Evolutionary conservation across 495 filamentous ascomycete genomes (phyloP).

Genomic region (Xylaria bambusicola): DNA sequence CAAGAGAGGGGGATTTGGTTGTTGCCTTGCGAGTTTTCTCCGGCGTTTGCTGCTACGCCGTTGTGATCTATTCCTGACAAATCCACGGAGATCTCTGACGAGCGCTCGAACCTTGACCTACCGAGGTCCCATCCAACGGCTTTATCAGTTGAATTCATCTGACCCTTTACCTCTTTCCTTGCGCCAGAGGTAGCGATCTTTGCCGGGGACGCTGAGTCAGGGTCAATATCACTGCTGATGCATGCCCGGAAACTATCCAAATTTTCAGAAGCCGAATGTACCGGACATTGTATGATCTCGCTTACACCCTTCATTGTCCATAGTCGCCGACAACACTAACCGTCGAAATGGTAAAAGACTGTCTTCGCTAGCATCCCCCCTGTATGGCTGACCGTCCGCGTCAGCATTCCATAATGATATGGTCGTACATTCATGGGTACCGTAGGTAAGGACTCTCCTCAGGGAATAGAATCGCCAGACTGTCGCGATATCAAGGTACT

Average conservation of each 20-base stretch:
- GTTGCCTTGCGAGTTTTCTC: too few relatives aligned
- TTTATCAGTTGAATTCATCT: not conserved
- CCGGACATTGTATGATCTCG: not conserved
- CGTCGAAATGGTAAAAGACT: not conserved
- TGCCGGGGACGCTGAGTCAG: constrained; percentile 4
- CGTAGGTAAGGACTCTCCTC: too few relatives aligned
- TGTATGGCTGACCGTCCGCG: not conserved
- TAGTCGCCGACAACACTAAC: not conserved
- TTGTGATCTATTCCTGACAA: not conserved
- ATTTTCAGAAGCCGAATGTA: not conserved
- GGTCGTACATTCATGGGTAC: too few relatives aligned
- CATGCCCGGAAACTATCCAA: not conserved
- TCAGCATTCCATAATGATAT: not conserved
- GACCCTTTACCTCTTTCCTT: not conserved
- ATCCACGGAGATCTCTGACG: not conserved
- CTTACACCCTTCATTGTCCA: not conserved
- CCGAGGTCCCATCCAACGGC: too few relatives aligned
- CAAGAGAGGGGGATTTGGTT: too few relatives aligned
- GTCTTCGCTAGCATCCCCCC: not conserved
- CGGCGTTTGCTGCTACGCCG: too few relatives aligned
- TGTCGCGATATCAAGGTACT: not conserved
- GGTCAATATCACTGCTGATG: not conserved
- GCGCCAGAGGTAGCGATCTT: not conserved
- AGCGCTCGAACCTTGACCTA: too few relatives aligned
- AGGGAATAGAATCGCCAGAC: not conserved